phyloP scores from a whole-genome alignment of 1,284 basidiomycete genomes.

The Ustilago bromivora region DNA sequence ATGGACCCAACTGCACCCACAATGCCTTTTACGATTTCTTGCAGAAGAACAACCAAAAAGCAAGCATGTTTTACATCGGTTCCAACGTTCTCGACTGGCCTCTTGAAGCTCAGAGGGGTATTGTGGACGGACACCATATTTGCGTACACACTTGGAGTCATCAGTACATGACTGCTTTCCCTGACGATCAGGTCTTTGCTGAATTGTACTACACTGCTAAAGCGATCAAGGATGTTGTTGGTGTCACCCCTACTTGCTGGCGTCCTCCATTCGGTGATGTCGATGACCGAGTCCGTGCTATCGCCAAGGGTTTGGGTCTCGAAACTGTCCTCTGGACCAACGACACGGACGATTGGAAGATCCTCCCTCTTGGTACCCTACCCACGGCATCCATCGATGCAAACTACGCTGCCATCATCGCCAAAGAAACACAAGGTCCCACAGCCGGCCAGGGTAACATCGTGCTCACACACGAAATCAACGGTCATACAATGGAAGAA shows the following conservation, averaged over 20 bases:
- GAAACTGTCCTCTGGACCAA: slow-evolving; percentile 73
- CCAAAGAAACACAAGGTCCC: slow-evolving; percentile 68
- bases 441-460: slow-evolving; percentile 70
- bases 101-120: slow-evolving; percentile 72
- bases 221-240: slow-evolving; percentile 72
- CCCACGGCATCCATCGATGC: slow-evolving; percentile 68
- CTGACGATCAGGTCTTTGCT: slow-evolving; percentile 73
- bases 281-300: slow-evolving; percentile 73
- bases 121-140: slow-evolving; percentile 65
- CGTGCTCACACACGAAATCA: slow-evolving; percentile 68
- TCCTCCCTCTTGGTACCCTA: slow-evolving; percentile 64
- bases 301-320: slow-evolving; percentile 72
- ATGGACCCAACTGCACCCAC: slow-evolving; percentile 72
- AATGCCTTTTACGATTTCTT: slow-evolving; percentile 74
- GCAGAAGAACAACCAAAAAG: slow-evolving; percentile 72
- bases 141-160: slow-evolving; percentile 71
- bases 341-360: slow-evolving; percentile 72
- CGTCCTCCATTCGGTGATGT: slow-evolving; percentile 73
- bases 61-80: slow-evolving; percentile 72
- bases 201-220: slow-evolving; percentile 74
- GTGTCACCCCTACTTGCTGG: slow-evolving; percentile 73
- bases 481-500: slow-evolving; percentile 62
- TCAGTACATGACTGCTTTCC: slow-evolving; percentile 72
- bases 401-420: slow-evolving; percentile 72
- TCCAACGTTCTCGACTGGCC: slow-evolving; percentile 74